phyloP scores from a whole-genome alignment of 2,329 filamentous ascomycete genomes.

The Coniochaeta sp. region DNA sequence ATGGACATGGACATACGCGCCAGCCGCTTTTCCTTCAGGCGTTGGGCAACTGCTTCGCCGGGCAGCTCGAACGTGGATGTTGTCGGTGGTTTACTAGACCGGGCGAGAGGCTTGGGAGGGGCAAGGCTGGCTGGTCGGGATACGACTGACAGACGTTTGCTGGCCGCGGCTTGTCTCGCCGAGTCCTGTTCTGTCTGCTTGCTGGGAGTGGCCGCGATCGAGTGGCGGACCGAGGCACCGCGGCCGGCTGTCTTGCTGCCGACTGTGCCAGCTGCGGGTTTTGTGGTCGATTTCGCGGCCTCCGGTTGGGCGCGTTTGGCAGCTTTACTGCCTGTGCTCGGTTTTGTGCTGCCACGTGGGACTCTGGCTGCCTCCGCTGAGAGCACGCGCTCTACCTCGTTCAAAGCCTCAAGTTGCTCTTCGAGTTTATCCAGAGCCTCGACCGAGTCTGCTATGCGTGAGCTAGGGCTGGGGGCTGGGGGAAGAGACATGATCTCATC shows the following conservation, averaged over 20 bases:
- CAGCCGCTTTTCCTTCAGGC: conserved; percentile 51
- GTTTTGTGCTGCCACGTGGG: conserved; percentile 8
- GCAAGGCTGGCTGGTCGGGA: conserved; percentile 33
- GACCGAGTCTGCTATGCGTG: conserved; percentile 56
- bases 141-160: conserved; percentile 17
- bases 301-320: background rate
- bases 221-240: conserved; percentile 30
- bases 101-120: conserved; percentile 37
- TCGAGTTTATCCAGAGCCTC: conserved; percentile 56
- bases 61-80: conserved; percentile 54
- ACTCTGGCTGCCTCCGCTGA: conserved; percentile 22
- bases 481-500: conserved; percentile 4
- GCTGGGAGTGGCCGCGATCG: conserved; percentile 8
- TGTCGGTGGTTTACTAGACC: conserved; percentile 47
- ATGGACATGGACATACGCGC: conserved; percentile 36
- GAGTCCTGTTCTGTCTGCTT: conserved; percentile 15
- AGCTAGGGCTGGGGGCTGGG: conserved; percentile 4
- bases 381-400: conserved; percentile 23
- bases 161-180: conserved; percentile 13
- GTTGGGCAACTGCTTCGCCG: conserved; percentile 52
- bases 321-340: background rate
- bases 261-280: background rate
- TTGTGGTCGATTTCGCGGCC: conserved; percentile 9
- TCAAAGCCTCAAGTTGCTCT: conserved; percentile 51
- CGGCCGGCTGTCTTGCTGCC: conserved; percentile 13